phyloP scores from a whole-genome alignment of 139 green algal species.

The Zygnema cylindricum region DNA sequence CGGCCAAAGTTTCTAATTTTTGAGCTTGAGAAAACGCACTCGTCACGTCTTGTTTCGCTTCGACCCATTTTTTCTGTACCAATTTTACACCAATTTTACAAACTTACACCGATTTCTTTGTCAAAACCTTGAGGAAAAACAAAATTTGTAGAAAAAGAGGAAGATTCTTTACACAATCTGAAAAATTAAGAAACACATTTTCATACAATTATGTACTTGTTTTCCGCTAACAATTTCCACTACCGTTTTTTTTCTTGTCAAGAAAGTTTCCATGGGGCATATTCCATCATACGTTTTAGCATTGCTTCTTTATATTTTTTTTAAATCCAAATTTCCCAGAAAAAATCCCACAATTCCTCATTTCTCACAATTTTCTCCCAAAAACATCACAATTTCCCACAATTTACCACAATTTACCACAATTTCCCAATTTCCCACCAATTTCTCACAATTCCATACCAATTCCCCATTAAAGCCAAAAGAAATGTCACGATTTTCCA shows the following conservation, averaged over 20 bases:
- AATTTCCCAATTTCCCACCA: background rate
- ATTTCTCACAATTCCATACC: background rate
- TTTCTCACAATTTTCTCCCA: too few species aligned
- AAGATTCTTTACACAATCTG: background rate
- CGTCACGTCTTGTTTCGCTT: slow-evolving; percentile 43
- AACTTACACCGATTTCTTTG: slow-evolving; percentile 36
- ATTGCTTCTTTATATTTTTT: background rate
- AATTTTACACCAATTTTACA: background rate
- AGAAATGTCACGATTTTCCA: background rate
- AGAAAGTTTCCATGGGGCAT: background rate
- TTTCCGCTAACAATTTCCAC: too few species aligned
- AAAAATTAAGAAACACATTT: background rate
- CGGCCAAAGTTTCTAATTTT: slow-evolving; percentile 68
- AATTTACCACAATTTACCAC: background rate
- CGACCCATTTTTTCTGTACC: slow-evolving; percentile 33
- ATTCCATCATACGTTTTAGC: background rate
- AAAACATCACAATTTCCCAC: too few species aligned
- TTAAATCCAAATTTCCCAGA: too few species aligned
- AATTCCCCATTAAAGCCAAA: background rate
- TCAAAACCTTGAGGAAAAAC: background rate
- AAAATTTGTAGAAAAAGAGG: background rate
- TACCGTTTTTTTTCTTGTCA: too few species aligned
- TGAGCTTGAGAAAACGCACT: slow-evolving; percentile 66
- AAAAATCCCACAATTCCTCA: too few species aligned
- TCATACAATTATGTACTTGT: too few species aligned